Evolutionary conservation across 306 rosid genomes (phyloP).

Genomic region (Betula pendula): DNA sequence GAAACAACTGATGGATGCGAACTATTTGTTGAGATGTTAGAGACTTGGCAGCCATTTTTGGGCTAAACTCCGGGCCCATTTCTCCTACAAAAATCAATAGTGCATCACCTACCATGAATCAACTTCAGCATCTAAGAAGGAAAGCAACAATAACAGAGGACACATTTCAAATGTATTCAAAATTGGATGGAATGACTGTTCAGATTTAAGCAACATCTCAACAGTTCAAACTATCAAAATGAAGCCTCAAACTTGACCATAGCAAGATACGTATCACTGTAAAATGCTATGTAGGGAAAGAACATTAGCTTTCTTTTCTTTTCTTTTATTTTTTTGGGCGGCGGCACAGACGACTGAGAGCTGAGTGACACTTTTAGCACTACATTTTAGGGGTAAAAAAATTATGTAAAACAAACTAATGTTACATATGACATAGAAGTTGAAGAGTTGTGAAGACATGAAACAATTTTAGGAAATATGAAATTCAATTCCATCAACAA

Average conservation of each 20-base stretch:
- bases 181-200: background rate
- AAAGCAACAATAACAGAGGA: background rate
- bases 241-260: background rate
- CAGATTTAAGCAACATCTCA: slow-evolving; percentile 13
- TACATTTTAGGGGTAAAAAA: background rate
- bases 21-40: slow-evolving; percentile 89
- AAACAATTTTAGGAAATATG: background rate
- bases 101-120: slow-evolving; percentile 1
- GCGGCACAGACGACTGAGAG: background rate
- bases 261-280: background rate
- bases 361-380: background rate
- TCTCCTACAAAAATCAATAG: slow-evolving; percentile 54
- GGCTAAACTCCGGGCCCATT: slow-evolving; percentile 87
- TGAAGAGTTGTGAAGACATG: background rate
- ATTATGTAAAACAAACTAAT: background rate
- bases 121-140: background rate
- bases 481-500: background rate
- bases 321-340: too few species aligned
- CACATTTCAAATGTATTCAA: background rate
- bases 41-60: slow-evolving; percentile 72
- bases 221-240: background rate
- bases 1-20: slow-evolving; percentile 91
- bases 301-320: background rate
- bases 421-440: background rate
- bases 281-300: background rate